Base-by-base conservation (phyloP, 176 grass and related monocot species). In the Aegilops bicornis region DNA sequence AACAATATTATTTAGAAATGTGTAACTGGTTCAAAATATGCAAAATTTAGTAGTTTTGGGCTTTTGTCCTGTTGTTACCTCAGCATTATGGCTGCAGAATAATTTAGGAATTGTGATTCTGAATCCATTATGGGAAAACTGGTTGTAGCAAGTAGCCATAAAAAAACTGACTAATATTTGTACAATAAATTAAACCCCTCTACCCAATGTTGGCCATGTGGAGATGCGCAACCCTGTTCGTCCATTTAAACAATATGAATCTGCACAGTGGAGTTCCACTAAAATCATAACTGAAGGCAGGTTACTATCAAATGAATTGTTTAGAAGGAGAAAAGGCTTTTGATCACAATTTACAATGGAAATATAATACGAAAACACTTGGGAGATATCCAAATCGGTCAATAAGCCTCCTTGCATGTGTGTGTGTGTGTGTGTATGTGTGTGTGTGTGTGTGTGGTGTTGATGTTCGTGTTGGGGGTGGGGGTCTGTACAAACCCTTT, bases 11-110 rank as follows among this genome's bases (percentile, higher is more conserved):
- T 83, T 23, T 36, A 70, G 66, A 71, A 70, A 37, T 78, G 5
- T 86, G 66, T 13, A 71, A 59, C 39, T 79, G 65, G 22, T 82
- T 76, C 62, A 62, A 71, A 58, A 83, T 16, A 69, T 60, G 52
- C 33, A 74, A 73, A 30, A 60, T 63, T n/a, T 23, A 62, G 69
- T 76, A 64, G 58, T 76, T 64, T 81, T 47, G 23, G 24, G 1
- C 24, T 60, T n/a, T 60, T 60, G n/a, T 58, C 3, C 24, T 60
- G 32, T 60, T 60, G n/a, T 39, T 27, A 52, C 48, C 20, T 69
- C 29, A 58, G 47, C 43, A 71, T 54, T 68, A 71, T 56, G 64
- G 80, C 32, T 39, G 22, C 22, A 59, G 20, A 78, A 35, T 12
- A 36, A 59, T n/a, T 56, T 61, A 0, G 8, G 58, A 78, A 24